These are phyloP conservation scores for Bruguiera gymnorhiza DNA, from an alignment of 345 rosid genomes.

Conservation along the genomic window DNA sequence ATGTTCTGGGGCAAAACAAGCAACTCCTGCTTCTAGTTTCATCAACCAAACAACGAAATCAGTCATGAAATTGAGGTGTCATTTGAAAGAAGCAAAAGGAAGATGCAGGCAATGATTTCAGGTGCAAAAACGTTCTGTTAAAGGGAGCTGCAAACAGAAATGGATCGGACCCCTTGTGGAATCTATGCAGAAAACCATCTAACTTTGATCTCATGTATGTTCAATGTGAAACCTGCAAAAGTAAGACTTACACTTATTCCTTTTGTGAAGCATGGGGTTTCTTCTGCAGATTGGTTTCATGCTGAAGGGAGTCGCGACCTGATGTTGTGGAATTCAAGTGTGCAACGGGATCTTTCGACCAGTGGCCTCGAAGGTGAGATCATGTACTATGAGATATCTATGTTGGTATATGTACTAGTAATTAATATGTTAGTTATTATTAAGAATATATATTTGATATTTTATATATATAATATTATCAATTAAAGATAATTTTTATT, in stretches of 20 bases:
- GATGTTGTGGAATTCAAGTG: conserved; percentile 87
- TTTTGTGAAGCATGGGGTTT: conserved; percentile 13
- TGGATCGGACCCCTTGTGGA: conserved; percentile 45
- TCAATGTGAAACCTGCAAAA: conserved; percentile 66
- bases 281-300: conserved; percentile 78
- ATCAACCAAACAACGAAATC: conserved; percentile 39
- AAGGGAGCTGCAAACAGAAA: conserved; percentile 33
- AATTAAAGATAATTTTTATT: too few species aligned
- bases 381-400: conserved; percentile 41
- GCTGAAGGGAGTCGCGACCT: conserved; percentile 67
- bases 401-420: conserved; percentile 59
- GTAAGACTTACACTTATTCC: conserved; percentile 39
- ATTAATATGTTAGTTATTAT: too few species aligned
- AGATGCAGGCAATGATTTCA: conserved; percentile 63
- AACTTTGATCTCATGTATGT: conserved; percentile 58
- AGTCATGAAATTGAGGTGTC: conserved; percentile 65
- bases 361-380: conserved; percentile 39
- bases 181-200: conserved; percentile 55
- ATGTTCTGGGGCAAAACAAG: conserved; percentile 35
- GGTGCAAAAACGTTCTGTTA: conserved; percentile 53
- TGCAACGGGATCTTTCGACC: conserved; percentile 50
- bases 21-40: conserved; percentile 35
- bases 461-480: too few species aligned
- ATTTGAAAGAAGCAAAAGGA: conserved; percentile 69
- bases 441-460: too few species aligned